A percentile compares a stretch with the other conserved stretches of the same genome.
These are phyloP conservation scores for Xanthoconium purpureum DNA, from an alignment of 768 basidiomycete species.

Conservation along the genomic window DNA sequence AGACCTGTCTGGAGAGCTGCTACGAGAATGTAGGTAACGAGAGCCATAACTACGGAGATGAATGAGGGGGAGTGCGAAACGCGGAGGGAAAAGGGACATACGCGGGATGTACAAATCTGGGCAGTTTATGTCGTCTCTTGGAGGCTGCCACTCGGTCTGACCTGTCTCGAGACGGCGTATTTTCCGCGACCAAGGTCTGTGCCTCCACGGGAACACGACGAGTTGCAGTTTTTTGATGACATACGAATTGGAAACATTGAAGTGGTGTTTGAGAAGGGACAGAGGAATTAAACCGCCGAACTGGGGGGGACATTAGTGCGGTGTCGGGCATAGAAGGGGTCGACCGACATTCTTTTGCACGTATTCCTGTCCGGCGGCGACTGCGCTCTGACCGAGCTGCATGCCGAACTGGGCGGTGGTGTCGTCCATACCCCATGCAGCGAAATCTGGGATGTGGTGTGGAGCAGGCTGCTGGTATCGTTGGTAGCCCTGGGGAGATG, in stretches of 20 bases:
- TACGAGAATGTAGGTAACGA: constrained; percentile 92
- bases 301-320: constrained; percentile 36
- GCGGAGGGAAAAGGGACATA: constrained; percentile 31
- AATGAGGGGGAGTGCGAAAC: constrained; percentile 7
- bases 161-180: constrained; percentile 61
- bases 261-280: constrained; percentile 79
- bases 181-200: constrained; percentile 81
- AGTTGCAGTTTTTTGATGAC: constrained; percentile 86
- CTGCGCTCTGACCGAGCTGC: constrained; percentile 89
- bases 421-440: constrained; percentile 84
- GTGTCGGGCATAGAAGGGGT: neutral
- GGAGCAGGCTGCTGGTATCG: constrained; percentile 35
- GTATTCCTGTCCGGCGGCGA: constrained; percentile 93
- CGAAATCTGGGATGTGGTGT: constrained; percentile 45
- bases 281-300: constrained; percentile 78
- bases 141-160: constrained; percentile 75
- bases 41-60: constrained; percentile 73
- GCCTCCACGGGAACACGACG: constrained; percentile 93
- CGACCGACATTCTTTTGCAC: constrained; percentile 85
- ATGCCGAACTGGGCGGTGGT: constrained; percentile 95
- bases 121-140: constrained; percentile 91
- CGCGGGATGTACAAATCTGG: constrained; percentile 97
- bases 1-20: constrained; percentile 84
- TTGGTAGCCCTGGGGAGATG: constrained; percentile 55
- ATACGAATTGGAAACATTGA: constrained; percentile 95